Evolutionary conservation across 2,329 filamentous ascomycete genomes (phyloP).

Genomic region (Lachnellula hyalina): DNA sequence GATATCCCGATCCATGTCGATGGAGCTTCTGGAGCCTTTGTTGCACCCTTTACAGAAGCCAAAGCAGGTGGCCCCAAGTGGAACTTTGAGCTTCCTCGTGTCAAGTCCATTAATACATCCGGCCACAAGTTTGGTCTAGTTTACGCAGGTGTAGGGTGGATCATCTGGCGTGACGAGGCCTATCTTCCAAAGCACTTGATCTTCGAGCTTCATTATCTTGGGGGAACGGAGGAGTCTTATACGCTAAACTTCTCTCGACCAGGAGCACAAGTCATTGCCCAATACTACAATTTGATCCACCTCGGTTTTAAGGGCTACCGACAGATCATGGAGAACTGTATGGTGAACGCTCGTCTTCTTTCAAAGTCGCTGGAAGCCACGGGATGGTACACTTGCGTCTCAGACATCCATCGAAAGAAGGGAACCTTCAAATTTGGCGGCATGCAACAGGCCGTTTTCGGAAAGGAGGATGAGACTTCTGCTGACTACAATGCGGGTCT

Average conservation of each 20-base stretch:
- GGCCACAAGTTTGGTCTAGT: slow-evolving; percentile 61
- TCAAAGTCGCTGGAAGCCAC: slow-evolving; percentile 60
- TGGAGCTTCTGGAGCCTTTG: slow-evolving; percentile 55
- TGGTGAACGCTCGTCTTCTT: slow-evolving; percentile 59
- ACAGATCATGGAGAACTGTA: slow-evolving; percentile 59
- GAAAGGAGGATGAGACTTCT: slow-evolving; percentile 44
- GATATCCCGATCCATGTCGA: slow-evolving; percentile 66
- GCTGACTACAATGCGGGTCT: slow-evolving; percentile 59
- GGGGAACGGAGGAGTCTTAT: slow-evolving; percentile 65
- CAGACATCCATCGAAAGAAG: slow-evolving; percentile 58
- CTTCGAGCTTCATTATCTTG: slow-evolving; percentile 65
- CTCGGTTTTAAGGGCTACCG: slow-evolving; percentile 62
- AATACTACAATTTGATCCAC: slow-evolving; percentile 70
- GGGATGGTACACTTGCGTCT: slow-evolving; percentile 60
- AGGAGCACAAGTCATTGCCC: slow-evolving; percentile 63
- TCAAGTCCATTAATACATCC: slow-evolving; percentile 62
- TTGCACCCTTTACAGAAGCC: slow-evolving; percentile 55
- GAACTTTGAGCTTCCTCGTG: slow-evolving; percentile 57
- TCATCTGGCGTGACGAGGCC: slow-evolving; percentile 60
- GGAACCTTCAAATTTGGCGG: slow-evolving; percentile 36
- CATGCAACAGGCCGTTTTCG: slow-evolving; percentile 31
- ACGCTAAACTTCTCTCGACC: slow-evolving; percentile 70
- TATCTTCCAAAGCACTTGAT: slow-evolving; percentile 63
- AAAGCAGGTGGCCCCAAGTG: slow-evolving; percentile 53
- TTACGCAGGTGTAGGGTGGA: slow-evolving; percentile 65